Evolutionary conservation across 208 protist species (phyloP).

Genomic region (Acanthamoeba triangularis): DNA sequence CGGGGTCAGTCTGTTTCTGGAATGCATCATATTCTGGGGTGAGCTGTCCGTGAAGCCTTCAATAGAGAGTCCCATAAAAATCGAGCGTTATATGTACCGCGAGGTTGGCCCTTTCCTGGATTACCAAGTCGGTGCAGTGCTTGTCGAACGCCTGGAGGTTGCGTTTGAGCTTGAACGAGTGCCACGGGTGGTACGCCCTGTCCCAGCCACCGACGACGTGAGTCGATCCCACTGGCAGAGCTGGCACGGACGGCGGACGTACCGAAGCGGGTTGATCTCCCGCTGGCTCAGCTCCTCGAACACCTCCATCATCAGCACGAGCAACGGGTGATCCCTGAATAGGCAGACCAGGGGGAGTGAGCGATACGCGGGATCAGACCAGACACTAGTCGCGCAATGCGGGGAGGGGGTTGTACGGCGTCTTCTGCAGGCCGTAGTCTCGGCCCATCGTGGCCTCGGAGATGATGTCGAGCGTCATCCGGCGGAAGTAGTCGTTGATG

Average conservation of each 20-base stretch:
- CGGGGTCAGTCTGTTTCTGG: not conserved
- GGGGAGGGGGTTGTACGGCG: not conserved
- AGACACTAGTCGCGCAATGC: not conserved
- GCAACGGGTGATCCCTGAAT: slow-evolving; percentile 41
- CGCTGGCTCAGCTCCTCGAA: slow-evolving; percentile 45
- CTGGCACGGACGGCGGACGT: not conserved
- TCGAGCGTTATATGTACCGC: not conserved
- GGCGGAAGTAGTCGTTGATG: slow-evolving; percentile 49
- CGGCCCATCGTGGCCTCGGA: slow-evolving; percentile 32
- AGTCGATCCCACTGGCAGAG: no score
- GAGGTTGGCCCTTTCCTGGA: not conserved
- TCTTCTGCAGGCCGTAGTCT: slow-evolving; percentile 56
- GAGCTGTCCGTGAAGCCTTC: not conserved
- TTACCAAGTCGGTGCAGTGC: slow-evolving; percentile 41
- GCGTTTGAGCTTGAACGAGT: not conserved
- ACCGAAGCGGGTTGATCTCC: slow-evolving; percentile 73
- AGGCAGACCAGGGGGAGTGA: not conserved
- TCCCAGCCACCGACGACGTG: no score
- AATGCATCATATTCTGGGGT: not conserved
- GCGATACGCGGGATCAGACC: not conserved
- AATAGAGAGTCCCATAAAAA: not conserved
- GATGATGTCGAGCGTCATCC: slow-evolving; percentile 68
- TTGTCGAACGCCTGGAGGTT: slow-evolving; percentile 53
- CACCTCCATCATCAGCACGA: slow-evolving; percentile 41
- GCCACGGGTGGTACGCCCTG: not conserved